Evolutionary conservation across 2,329 filamentous ascomycete genomes (phyloP).

Genomic region (Colletotrichum nymphaeae): DNA sequence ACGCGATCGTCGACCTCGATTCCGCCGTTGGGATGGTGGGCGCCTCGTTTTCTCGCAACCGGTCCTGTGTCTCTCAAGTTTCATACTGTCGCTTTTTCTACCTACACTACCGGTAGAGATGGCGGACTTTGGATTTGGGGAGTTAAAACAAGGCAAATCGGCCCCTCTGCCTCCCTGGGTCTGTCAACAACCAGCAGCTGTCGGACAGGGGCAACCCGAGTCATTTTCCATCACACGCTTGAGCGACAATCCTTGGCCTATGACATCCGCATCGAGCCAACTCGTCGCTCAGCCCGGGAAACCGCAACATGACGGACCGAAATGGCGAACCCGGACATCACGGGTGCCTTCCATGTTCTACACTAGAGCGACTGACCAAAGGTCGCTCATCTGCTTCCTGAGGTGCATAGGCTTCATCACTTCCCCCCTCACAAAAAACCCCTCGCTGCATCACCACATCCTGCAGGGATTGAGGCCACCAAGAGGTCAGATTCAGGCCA

Average conservation of each 20-base stretch:
- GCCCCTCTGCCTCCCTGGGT: neutral
- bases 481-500: neutral
- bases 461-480: neutral
- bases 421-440: neutral
- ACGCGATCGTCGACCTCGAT: conserved; percentile 13
- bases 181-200: conserved; percentile 4
- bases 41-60: neutral
- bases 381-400: neutral
- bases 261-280: conserved; percentile 9
- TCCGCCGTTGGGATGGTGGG: neutral
- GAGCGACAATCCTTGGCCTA: conserved; percentile 16
- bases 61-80: neutral
- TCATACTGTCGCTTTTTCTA: neutral
- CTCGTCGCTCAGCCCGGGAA: conserved; percentile 16
- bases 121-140: neutral
- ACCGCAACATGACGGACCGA: neutral
- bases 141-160: conserved; percentile 22
- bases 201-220: conserved; percentile 24
- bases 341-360: neutral
- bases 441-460: neutral
- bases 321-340: conserved; percentile 5
- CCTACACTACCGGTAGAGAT: neutral
- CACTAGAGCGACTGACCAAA: no score
- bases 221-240: conserved; percentile 20
- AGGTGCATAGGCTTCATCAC: neutral